Conservation (phyloP, 345 rosid species). For the Gossypium arboreum region DNA sequence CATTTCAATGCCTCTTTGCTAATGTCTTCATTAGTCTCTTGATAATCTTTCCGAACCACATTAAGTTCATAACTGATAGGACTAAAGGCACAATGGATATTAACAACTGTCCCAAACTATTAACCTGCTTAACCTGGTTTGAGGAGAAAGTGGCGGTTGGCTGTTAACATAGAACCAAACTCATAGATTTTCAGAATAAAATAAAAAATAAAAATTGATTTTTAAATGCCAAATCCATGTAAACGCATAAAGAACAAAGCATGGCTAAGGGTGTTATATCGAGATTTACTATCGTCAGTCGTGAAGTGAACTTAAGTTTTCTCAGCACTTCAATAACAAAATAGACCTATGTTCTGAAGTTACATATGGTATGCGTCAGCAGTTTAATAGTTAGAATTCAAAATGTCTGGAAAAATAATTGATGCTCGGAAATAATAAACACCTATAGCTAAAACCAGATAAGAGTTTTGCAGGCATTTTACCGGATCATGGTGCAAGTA, state of each 20-base stretch:
- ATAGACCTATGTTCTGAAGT: neutral
- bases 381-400: neutral
- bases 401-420: neutral
- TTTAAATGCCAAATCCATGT: slow-evolving; percentile 10
- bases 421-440: no score
- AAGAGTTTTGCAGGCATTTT: neutral
- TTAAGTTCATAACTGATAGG: slow-evolving; percentile 45
- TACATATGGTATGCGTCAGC: neutral
- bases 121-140: slow-evolving; percentile 42
- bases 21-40: slow-evolving; percentile 52
- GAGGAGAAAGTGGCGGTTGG: neutral
- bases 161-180: neutral
- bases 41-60: slow-evolving; percentile 58
- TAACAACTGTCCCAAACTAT: slow-evolving; percentile 28
- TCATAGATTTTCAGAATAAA: neutral
- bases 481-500: slow-evolving; percentile 45
- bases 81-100: slow-evolving; percentile 32
- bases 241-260: neutral
- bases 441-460: neutral
- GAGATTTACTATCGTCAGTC: neutral
- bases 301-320: neutral
- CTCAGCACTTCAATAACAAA: neutral
- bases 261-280: neutral
- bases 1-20: slow-evolving; percentile 41
- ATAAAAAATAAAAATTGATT: neutral